These are phyloP conservation scores for Sarcomyxa edulis DNA, from an alignment of 768 basidiomycete species.

Conservation along the genomic window DNA sequence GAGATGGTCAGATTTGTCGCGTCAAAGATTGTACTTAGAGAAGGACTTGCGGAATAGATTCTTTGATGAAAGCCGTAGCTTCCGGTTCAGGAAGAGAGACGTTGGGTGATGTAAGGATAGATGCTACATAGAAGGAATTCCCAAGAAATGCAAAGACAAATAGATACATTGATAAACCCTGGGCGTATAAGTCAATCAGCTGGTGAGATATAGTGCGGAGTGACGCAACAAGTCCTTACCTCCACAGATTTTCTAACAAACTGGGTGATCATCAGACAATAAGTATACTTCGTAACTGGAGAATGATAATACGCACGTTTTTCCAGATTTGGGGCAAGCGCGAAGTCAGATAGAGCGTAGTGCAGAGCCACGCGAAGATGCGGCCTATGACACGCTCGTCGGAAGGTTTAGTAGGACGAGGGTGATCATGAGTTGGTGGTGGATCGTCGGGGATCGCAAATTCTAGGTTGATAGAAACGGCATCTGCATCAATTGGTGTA, in stretches of 20 bases:
- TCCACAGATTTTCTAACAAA: constrained; percentile 88
- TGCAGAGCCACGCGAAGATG: constrained; percentile 92
- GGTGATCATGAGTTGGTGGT: no score
- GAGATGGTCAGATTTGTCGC: constrained; percentile 2
- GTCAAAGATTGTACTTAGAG: background rate
- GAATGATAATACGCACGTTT: constrained; percentile 56
- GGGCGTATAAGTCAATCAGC: constrained; percentile 8
- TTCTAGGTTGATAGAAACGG: constrained; percentile 1
- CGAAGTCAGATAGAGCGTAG: constrained; percentile 87
- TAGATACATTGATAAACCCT: constrained; percentile 91
- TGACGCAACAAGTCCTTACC: constrained; percentile 27
- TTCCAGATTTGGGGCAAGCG: constrained; percentile 99
- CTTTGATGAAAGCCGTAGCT: constrained; percentile 63
- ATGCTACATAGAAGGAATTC: constrained; percentile 89
- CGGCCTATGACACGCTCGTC: constrained; percentile 76
- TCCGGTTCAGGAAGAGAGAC: constrained; percentile 51
- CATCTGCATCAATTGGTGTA: background rate
- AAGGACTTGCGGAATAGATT: constrained; percentile 76
- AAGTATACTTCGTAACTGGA: constrained; percentile 1
- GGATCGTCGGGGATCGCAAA: constrained; percentile 6
- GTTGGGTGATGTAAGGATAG: constrained; percentile 76
- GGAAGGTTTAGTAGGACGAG: constrained; percentile 18
- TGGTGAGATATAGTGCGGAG: background rate
- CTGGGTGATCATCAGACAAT: constrained; percentile 30
- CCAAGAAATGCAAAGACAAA: constrained; percentile 94